Conservation (phyloP, 2,329 filamentous ascomycete species). For the Helotiales sp. region DNA sequence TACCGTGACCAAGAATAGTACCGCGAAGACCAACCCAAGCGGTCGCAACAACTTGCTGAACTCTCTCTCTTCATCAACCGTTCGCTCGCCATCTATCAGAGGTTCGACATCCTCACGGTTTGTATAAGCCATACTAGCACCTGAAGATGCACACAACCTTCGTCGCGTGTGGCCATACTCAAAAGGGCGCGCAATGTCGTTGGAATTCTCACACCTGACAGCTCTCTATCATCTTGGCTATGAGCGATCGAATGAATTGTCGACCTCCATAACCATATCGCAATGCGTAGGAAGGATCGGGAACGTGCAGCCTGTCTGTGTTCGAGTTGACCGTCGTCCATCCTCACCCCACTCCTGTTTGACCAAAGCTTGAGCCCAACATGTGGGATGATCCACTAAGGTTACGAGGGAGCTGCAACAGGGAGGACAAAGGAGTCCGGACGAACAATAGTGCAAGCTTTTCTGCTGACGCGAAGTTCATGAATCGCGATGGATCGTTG, state of each 20-base stretch:
- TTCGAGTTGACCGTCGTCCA: neutral
- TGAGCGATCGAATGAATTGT: neutral
- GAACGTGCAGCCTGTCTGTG: too few relatives aligned
- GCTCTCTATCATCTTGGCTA: neutral
- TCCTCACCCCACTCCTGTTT: neutral
- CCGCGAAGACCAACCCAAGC: slow-evolving; percentile 5
- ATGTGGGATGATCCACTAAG: neutral
- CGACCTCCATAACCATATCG: neutral
- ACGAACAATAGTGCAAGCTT: neutral
- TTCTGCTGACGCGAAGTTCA: slow-evolving; percentile 4
- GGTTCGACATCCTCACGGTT: neutral
- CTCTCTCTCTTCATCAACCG: neutral
- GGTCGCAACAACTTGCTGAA: slow-evolving; percentile 11
- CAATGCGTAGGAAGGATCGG: too few relatives aligned
- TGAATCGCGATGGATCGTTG: slow-evolving; percentile 2
- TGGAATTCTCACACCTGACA: neutral
- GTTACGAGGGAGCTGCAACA: too few relatives aligned
- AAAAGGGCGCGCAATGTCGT: neutral
- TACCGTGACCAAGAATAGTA: slow-evolving; percentile 6
- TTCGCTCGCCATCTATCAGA: neutral
- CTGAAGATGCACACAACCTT: slow-evolving; percentile 8
- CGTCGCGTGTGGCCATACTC: slow-evolving; percentile 9
- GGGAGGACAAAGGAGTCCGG: slow-evolving; percentile 2
- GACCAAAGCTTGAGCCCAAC: neutral
- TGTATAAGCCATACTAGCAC: neutral